Percentiles rank a stretch among this genome's conserved stretches.
Evolutionary conservation across 2,329 filamentous ascomycete genomes (phyloP).

Genomic region (Paramyrothecium sp.): DNA sequence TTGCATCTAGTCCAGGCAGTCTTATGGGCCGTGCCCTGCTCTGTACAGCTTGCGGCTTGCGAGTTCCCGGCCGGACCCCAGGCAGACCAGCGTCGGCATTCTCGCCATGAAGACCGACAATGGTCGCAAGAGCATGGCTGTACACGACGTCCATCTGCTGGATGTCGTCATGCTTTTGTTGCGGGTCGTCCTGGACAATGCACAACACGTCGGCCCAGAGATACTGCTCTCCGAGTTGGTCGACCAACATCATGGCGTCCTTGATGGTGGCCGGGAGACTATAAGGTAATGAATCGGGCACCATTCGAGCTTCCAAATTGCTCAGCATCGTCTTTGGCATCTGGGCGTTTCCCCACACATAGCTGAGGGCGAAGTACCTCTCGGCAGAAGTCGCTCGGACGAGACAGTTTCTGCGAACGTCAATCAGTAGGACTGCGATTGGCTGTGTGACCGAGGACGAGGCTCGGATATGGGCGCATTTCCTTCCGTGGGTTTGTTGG

Average conservation of each 20-base stretch:
- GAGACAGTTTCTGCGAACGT: background rate
- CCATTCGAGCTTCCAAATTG: background rate
- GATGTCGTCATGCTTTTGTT: conserved; percentile 8
- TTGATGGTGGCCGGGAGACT: no score
- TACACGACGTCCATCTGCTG: conserved; percentile 10
- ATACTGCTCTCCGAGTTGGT: conserved; percentile 2
- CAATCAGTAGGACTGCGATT: background rate
- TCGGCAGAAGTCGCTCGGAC: background rate
- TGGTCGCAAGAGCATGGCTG: conserved; percentile 1
- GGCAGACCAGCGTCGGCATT: conserved; percentile 1
- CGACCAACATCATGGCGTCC: conserved; percentile 3
- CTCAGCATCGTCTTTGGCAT: background rate
- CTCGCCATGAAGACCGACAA: background rate
- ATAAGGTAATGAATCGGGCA: no score
- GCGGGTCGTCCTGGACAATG: conserved; percentile 7
- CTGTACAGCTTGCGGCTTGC: no score
- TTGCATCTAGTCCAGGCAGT: no score
- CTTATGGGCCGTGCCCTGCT: no score
- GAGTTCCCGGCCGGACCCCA: background rate
- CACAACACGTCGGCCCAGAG: conserved; percentile 12
- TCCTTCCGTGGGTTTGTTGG: no score
- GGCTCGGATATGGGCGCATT: no score
- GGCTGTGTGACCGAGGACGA: no score
- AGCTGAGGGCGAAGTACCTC: conserved; percentile 4
- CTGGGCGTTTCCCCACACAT: conserved; percentile 4